These are phyloP conservation scores for Tolypocladium endophyticum DNA, from an alignment of 2,329 filamentous ascomycete species.

Conservation along the genomic window DNA sequence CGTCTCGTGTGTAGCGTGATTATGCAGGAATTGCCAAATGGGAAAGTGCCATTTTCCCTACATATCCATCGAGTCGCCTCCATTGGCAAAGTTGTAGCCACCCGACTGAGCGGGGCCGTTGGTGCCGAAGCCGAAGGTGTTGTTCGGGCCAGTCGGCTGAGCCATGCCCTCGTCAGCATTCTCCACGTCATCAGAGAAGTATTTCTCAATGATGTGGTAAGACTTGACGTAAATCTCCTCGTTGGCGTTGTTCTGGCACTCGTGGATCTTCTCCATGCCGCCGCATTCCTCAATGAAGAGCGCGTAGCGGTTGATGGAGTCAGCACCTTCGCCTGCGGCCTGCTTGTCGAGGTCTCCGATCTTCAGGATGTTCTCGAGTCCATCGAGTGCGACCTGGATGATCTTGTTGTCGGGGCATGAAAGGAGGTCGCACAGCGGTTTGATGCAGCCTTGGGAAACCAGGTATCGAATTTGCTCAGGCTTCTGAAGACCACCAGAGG, in stretches of 20 bases:
- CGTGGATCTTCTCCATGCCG: slow-evolving; percentile 99
- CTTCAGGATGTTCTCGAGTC: slow-evolving; percentile 98
- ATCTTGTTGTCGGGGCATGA: slow-evolving; percentile 99
- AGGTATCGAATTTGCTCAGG: slow-evolving; percentile 97
- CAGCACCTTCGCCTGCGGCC: slow-evolving; percentile 60
- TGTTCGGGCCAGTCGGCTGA: slow-evolving; percentile 57
- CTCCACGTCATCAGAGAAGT: slow-evolving; percentile 98
- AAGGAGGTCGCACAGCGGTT: slow-evolving; percentile 89
- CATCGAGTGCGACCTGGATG: slow-evolving; percentile 95
- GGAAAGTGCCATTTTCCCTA: slow-evolving; percentile 13
- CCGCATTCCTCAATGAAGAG: slow-evolving; percentile 98
- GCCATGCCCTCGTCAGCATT: slow-evolving; percentile 75
- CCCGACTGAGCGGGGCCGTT: slow-evolving; percentile 54
- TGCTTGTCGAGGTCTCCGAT: slow-evolving; percentile 98
- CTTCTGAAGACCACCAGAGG: slow-evolving; percentile 94
- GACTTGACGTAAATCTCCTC: slow-evolving; percentile 99
- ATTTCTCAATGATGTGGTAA: slow-evolving; percentile 99
- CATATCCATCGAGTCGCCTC: slow-evolving; percentile 56
- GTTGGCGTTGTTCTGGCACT: slow-evolving; percentile 99
- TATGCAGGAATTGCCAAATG: not conserved
- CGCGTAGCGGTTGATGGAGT: slow-evolving; percentile 90
- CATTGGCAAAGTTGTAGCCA: slow-evolving; percentile 88
- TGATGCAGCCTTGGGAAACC: slow-evolving; percentile 89
- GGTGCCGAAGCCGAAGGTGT: slow-evolving; percentile 70
- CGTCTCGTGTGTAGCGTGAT: not conserved